Evolutionary conservation across 1,139 yeast species (phyloP), one percentile per base, ranked within the genome.

Genomic region (Sugiyamaella sp.): DNA sequence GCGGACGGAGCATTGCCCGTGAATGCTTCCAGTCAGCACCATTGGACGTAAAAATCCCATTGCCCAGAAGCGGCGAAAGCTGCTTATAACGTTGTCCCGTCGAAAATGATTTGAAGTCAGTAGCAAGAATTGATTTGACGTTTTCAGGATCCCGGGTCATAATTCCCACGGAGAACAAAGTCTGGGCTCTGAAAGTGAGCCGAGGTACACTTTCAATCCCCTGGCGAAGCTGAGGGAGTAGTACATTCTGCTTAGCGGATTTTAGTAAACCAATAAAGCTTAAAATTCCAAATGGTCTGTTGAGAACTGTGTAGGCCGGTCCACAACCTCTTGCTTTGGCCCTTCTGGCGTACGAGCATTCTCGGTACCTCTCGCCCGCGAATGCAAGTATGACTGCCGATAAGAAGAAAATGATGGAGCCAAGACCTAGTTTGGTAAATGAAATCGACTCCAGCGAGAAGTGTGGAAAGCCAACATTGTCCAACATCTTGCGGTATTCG

Each of bases 21-120:
- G 83, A 76, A 62, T 80, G 82, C 61, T 79, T 77, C 86, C 86
- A 81, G 3, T 78, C 80, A 38, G 70, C 74, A 6, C 81, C 82
- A 55, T 79, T 81, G 29, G 79, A 71, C 1, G 84, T 80, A 68
- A 81, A 81, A 54, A 81, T 80, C 1, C 86, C 85, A 54, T 79
- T 78, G 3, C 85, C 85, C 47, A 81, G 70, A 24, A 79, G 65
- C 2, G 81, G 79, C 40, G 57, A 55, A 62, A 80, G 72, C 41
- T 54, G 58, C 20, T 49, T 63, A 61, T 76, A 76, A 60, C 85
- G 76, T 8, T 66, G 64, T 2, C 85, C 85, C 45, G 81, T 73
- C 10, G 74, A 74, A 66, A 77, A 80, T 54, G 80, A 82, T 59
- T 73, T 73, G 63, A 80, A 80, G 54, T 77, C 60, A 2, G 74